These are phyloP conservation scores for Trichoderma endophyticum DNA, from an alignment of 2,329 filamentous ascomycete genomes.

Conservation along the genomic window DNA sequence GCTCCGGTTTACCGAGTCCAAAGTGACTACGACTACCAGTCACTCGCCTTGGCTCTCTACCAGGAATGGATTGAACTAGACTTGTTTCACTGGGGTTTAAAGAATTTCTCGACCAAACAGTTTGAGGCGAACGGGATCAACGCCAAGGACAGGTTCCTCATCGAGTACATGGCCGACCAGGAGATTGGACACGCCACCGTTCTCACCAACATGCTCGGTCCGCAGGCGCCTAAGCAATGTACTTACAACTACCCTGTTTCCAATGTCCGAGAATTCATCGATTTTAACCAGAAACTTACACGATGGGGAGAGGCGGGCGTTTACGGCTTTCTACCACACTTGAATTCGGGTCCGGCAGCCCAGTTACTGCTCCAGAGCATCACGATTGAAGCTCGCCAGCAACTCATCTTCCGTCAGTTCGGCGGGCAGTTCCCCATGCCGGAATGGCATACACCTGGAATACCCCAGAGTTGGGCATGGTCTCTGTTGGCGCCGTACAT, in stretches of 20 bases:
- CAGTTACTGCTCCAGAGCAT: constrained; percentile 74
- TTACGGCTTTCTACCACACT: constrained; percentile 75
- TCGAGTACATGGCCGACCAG: constrained; percentile 74
- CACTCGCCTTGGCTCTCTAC: constrained; percentile 69
- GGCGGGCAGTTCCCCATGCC: constrained; percentile 77
- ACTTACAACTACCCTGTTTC: constrained; percentile 78
- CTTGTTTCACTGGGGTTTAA: constrained; percentile 73
- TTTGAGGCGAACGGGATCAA: constrained; percentile 67
- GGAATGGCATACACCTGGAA: constrained; percentile 75
- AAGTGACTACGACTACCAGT: constrained; percentile 82
- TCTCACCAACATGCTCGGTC: constrained; percentile 73
- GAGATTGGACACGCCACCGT: constrained; percentile 76
- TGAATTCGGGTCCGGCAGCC: constrained; percentile 71
- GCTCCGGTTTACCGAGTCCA: constrained; percentile 72
- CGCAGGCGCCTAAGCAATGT: constrained; percentile 67
- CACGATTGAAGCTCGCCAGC: constrained; percentile 75
- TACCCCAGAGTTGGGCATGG: constrained; percentile 84
- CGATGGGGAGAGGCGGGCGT: constrained; percentile 76
- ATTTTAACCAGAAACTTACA: constrained; percentile 84
- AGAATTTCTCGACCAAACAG: constrained; percentile 64
- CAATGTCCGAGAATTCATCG: constrained; percentile 72
- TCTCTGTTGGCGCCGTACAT: constrained; percentile 79
- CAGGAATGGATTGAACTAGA: constrained; percentile 85
- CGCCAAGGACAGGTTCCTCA: constrained; percentile 65
- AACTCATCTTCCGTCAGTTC: constrained; percentile 82